Conservation (phyloP, 1,284 basidiomycete species). For the Puccinia horiana region DNA sequence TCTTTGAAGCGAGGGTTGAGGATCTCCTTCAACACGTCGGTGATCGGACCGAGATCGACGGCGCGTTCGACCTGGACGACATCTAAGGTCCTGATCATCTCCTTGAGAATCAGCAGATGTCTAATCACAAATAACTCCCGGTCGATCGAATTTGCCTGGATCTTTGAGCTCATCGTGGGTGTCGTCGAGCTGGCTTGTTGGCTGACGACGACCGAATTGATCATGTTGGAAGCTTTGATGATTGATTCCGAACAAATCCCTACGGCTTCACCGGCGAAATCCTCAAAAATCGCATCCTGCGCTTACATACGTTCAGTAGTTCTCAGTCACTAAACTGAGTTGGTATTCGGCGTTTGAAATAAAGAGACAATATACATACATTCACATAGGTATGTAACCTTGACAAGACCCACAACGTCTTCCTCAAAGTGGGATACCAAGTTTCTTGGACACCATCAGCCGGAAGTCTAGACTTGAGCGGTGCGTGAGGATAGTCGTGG, state of each 20-base stretch:
- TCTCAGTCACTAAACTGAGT: not conserved
- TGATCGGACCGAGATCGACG: slow-evolving; percentile 61
- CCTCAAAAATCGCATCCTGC: slow-evolving; percentile 84
- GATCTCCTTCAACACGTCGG: slow-evolving; percentile 55
- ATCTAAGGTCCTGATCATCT: slow-evolving; percentile 76
- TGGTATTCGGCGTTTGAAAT: not conserved
- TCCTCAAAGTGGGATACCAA: slow-evolving; percentile 83
- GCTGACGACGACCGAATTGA: slow-evolving; percentile 60
- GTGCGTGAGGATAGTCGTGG: slow-evolving; percentile 49
- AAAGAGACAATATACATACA: slow-evolving; percentile 62
- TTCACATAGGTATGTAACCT: slow-evolving; percentile 87
- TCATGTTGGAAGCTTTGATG: slow-evolving; percentile 68
- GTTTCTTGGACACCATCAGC: slow-evolving; percentile 73
- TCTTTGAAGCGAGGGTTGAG: slow-evolving; percentile 59
- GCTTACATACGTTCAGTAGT: not conserved
- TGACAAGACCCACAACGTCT: slow-evolving; percentile 81
- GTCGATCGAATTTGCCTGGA: slow-evolving; percentile 63
- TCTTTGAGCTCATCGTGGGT: slow-evolving; percentile 53
- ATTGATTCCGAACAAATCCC: slow-evolving; percentile 77
- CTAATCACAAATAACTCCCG: slow-evolving; percentile 79
- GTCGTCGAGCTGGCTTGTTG: slow-evolving; percentile 55
- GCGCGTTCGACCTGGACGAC: slow-evolving; percentile 62
- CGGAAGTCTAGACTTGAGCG: slow-evolving; percentile 70
- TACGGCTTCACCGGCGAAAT: slow-evolving; percentile 87
- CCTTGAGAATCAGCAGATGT: slow-evolving; percentile 86